Base-by-base conservation (phyloP, 768 basidiomycete species). In the Artomyces pyxidatus region DNA sequence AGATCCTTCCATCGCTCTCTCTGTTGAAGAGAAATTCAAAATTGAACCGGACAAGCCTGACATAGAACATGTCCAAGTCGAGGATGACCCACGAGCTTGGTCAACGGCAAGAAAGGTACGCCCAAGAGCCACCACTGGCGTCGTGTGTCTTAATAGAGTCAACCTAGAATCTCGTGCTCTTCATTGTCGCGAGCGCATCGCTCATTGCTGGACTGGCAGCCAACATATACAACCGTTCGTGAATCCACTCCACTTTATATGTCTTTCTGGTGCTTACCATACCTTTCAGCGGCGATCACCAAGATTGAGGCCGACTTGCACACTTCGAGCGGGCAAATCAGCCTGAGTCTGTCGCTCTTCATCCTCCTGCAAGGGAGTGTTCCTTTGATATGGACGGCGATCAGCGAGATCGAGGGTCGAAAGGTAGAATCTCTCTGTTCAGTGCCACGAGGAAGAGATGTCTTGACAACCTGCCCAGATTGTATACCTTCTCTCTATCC, bases 371-470 rank as follows among this genome's bases (percentile, higher is more conserved):
- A 90, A 62, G 88, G 88, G 3, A 62, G 67, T 10, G 64, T 80
- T 46, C 88, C 88, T 0, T 57, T 86, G 10, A 29, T 83, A 3
- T 88, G 88, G 87, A 76, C 72, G 47, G 74, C 78, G 0, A 65
- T 83, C 22, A 83, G 81, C 48, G 88, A 91, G 63, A 75, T 90
- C 27, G 81, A 78, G 58, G 88, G 88, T 7, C 70, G 88, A 46
- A 88, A 80, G 71, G 81, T 80, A 53, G 19, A 71, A 16, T 14
- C 22, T 25, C 37, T 58, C 59, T 26, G 21, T 42, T 42, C 26
- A 23, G 37, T 50, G 47, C 53, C 46, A 39, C 3, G n/a, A 7
- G 19, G 21, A 28, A 7, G 10, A 9, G 25, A 5, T 32, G 4
- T 21, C 6, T n/a, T 27, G 6, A 37, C 19, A 44, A 4, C 4